Percentiles rank a stretch among this genome's conserved stretches.
phyloP scores from a whole-genome alignment of 345 rosid species.

The Trapa incisa region DNA sequence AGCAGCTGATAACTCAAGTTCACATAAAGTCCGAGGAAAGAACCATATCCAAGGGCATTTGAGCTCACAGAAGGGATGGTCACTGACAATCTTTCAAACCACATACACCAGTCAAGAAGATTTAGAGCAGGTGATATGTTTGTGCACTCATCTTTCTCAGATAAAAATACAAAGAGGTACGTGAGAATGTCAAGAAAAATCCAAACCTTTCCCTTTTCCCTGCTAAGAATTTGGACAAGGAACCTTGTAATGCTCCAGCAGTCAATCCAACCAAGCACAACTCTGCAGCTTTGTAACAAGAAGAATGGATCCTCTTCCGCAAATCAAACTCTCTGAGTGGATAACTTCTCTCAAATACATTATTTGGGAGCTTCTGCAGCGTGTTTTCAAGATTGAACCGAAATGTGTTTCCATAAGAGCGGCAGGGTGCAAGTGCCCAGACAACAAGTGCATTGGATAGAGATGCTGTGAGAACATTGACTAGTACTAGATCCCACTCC shows the following conservation, averaged over 20 bases:
- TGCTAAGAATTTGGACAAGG: constrained; percentile 54
- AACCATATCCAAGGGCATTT: constrained; percentile 71
- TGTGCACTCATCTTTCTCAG: background rate
- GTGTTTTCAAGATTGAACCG: constrained; percentile 89
- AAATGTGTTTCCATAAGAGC: constrained; percentile 87
- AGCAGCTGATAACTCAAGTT: constrained; percentile 75
- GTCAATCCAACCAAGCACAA: constrained; percentile 65
- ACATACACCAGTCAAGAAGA: background rate
- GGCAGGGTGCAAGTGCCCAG: constrained; percentile 91
- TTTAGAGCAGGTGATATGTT: background rate
- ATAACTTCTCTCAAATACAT: constrained; percentile 81
- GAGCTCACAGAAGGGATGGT: constrained; percentile 57
- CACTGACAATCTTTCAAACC: constrained; percentile 46
- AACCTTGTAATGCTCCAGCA: constrained; percentile 79
- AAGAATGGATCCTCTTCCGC: constrained; percentile 83
- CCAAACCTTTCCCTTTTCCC: constrained; percentile 58
- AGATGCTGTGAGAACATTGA: constrained; percentile 67
- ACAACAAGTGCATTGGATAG: constrained; percentile 79
- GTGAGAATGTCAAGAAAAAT: background rate
- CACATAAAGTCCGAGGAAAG: constrained; percentile 80
- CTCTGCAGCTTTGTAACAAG: constrained; percentile 81
- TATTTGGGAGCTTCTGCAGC: constrained; percentile 89
- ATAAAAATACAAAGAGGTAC: background rate
- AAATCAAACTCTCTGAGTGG: constrained; percentile 80
- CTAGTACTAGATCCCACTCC: constrained; percentile 91